These are phyloP conservation scores for Myriosclerotinia duriaeana DNA, from an alignment of 2,329 filamentous ascomycete genomes.

Conservation along the genomic window DNA sequence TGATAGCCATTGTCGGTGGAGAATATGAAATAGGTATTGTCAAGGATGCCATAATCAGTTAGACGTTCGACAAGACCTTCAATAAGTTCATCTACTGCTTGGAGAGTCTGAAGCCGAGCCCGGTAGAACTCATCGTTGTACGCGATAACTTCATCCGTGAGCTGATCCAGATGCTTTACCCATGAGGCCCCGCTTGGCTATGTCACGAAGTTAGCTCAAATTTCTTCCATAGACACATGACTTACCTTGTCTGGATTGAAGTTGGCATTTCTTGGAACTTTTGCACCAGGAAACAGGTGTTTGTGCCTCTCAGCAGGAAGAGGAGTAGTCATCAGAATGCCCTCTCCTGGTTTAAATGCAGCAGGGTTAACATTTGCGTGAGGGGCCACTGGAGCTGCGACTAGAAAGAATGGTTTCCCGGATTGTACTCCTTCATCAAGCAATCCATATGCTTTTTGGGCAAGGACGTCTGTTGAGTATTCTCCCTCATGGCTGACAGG, in stretches of 20 bases:
- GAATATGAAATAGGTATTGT: constrained; percentile 58
- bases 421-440: constrained; percentile 58
- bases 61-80: constrained; percentile 49
- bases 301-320: constrained; percentile 60
- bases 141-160: constrained; percentile 46
- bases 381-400: constrained; percentile 64
- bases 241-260: constrained; percentile 64
- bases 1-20: constrained; percentile 57
- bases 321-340: constrained; percentile 47
- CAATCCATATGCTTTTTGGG: constrained; percentile 58
- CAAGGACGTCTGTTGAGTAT: constrained; percentile 55
- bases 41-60: constrained; percentile 42
- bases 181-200: constrained; percentile 50
- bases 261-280: constrained; percentile 59
- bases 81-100: constrained; percentile 56
- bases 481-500: constrained; percentile 55
- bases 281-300: constrained; percentile 59
- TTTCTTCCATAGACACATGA: constrained; percentile 8
- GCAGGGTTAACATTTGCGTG: constrained; percentile 52
- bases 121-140: constrained; percentile 54
- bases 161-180: constrained; percentile 46
- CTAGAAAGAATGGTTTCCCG: constrained; percentile 64
- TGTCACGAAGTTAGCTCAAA: constrained; percentile 9
- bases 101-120: constrained; percentile 52
- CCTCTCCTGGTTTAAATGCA: constrained; percentile 18